Evolutionary conservation across 2,329 filamentous ascomycete genomes (phyloP), one percentile per base, ranked within the genome.

Genomic region (Xylariomycetidae sp.): DNA sequence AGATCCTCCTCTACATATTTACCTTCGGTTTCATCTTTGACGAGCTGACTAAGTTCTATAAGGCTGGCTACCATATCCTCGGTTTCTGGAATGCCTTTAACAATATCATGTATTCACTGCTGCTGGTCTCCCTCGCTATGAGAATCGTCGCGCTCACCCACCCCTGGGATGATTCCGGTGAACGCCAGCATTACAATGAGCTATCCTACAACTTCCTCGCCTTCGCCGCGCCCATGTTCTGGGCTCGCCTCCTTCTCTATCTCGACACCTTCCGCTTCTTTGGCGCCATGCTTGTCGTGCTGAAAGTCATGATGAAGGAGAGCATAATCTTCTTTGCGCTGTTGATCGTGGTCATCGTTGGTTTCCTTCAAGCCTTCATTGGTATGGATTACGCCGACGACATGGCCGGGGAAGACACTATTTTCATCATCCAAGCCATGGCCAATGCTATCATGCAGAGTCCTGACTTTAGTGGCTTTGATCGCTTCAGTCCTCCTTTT

Each of bases 61-160:
- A 98, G 58, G 85, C 95, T 11, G 92, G 92, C 8, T 77, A 85
- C 41, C 85, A 84, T 51, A 97, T 97, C 53, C 72, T 98, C 35
- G 83, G 87, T 14, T 98, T 98, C 59, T 97, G 92, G 92, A 96
- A 95, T 52, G 85, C 85, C 16, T 95, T 98, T 69, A 98, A 98
- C 60, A 74, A 77, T 16, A 72, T 82, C 0, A 71, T 98, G 1
- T 98, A 98, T 59, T 62, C 74, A 0, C 69, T 97, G 2, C 69
- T 98, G 20, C 76, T 80, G 0, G 75, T 85, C 4, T 94, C 87
- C 3, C 82, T 98, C 43, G 65, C 85, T 26, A 66, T 89, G 23
- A 83, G 92, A 20, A 74, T 94, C 48, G 70, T 94, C 30, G 90
- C 88, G 3, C 68, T 95, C 8, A 72, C 71, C 7, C 77, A 90